Conservation (phyloP, 176 grass and related monocot species). For the Aegilops bicornis region DNA sequence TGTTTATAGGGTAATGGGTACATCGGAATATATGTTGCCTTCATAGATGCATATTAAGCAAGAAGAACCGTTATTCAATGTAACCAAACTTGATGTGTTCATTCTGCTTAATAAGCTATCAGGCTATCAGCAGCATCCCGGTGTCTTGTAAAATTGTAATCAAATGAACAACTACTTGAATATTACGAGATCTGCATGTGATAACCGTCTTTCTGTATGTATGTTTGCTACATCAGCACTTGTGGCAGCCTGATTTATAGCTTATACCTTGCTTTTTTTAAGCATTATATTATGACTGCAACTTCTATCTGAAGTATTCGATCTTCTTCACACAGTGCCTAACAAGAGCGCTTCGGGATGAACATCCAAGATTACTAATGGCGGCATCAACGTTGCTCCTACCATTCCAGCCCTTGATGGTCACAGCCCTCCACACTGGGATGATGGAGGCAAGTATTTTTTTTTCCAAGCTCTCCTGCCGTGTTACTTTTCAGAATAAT, state of each 20-base stretch:
- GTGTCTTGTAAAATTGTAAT: not conserved
- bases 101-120: not conserved
- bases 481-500: not conserved
- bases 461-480: not conserved
- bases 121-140: not conserved
- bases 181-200: not conserved
- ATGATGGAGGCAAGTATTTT: conserved; percentile 85
- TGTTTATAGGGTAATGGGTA: not conserved
- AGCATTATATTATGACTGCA: conserved; percentile 2
- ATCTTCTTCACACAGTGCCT: conserved; percentile 60
- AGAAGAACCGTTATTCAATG: not conserved
- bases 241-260: not conserved
- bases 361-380: conserved; percentile 93
- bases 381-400: conserved; percentile 82
- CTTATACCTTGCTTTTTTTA: conserved; percentile 3
- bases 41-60: conserved; percentile 16
- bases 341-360: conserved; percentile 69
- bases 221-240: not conserved
- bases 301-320: not conserved
- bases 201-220: not conserved
- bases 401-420: conserved; percentile 91
- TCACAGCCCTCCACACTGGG: conserved; percentile 87
- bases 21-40: not conserved
- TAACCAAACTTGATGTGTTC: not conserved
- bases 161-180: not conserved